Percentiles rank a stretch among this genome's conserved stretches.
Evolutionary conservation across 192 early-diverging fungal species (phyloP).

Genomic region (Linderina pennispora): DNA sequence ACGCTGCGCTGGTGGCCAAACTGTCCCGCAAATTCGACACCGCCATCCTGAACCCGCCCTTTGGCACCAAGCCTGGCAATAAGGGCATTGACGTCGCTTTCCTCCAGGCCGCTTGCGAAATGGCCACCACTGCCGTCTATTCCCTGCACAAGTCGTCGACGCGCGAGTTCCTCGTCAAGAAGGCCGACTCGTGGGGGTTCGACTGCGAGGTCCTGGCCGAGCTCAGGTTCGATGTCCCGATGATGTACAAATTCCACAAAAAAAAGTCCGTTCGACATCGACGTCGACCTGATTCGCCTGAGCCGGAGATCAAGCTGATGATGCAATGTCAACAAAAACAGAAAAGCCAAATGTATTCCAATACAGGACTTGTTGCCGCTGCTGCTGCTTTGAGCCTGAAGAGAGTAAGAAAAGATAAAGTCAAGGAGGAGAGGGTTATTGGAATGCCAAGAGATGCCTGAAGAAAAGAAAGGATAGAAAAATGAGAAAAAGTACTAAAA

Average conservation of each 20-base stretch:
- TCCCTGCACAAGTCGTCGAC: conserved; percentile 77
- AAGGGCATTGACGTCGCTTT: conserved; percentile 72
- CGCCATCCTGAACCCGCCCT: conserved; percentile 78
- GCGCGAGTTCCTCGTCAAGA: conserved; percentile 61
- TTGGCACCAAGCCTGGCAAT: conserved; percentile 67
- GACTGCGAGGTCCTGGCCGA: conserved; percentile 68
- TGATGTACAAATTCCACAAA: conserved; percentile 79
- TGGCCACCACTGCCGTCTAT: conserved; percentile 62
- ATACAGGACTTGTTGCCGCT: too few relatives aligned
- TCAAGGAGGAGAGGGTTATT: neutral
- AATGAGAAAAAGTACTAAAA: conserved; percentile 1
- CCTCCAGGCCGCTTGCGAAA: conserved; percentile 57
- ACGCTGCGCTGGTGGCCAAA: conserved; percentile 22
- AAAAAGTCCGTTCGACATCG: conserved; percentile 64
- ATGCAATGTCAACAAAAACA: neutral
- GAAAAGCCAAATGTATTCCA: too few relatives aligned
- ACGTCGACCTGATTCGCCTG: conserved; percentile 66
- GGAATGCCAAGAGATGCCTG: neutral
- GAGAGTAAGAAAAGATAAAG: conserved; percentile 3
- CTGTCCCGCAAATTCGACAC: conserved; percentile 60
- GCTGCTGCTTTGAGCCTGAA: neutral
- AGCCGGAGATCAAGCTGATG: conserved; percentile 3
- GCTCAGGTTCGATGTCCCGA: conserved; percentile 69
- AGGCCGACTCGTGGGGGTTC: conserved; percentile 67
- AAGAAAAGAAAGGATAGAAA: conserved; percentile 6